Base-by-base conservation (phyloP, 1,139 yeast species). In the Pichia terricola region DNA sequence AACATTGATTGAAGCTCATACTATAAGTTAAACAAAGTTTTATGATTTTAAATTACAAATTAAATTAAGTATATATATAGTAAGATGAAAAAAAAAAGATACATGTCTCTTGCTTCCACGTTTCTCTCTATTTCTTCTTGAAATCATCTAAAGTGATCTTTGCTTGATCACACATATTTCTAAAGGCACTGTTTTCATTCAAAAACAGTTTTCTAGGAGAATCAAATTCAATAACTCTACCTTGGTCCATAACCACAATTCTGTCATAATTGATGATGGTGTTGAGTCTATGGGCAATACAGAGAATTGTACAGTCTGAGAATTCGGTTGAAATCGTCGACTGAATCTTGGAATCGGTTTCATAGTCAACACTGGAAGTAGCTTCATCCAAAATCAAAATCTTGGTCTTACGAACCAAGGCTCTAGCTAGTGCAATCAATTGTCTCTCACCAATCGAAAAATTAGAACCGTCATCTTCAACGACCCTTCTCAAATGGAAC, bases 391-490 rank as follows among this genome's bases (percentile, higher is more conserved):
- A 59, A 47, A 75, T 70, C 47, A 75, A 64, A 44, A 75, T 72
- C 59, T 70, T 72, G 31, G 74, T 63, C 44, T 71, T 65, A 41
- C 77, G 64, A 28, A 74, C 75, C 54, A 75, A 65, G 2, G 79
- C 75, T 50, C 80, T 62, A 26, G 78, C 74, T 50, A 75, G 67
- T 5, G 79, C 74, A 48, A 75, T 62, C 49, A 75, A 66, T 56
- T 75, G 80, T 45, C 76, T 63, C 53, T 75, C 79, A 39, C 79
- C 80, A 42, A 74, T 61, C 2, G 79, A 73, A 53, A 73, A 75
- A 57, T 75, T 30, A n/a, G 64, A 54, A 6, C 80, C 79, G n/a
- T 43, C 51, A 41, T 49, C 52, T 45, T 73, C 77, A 35, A 75
- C 80, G 26, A 55, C 47, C 48, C 65, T 73, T 46, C 72, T 73